Evolutionary conservation across 106 monocot species (phyloP).

Genomic region (Hemerocallis citrina): DNA sequence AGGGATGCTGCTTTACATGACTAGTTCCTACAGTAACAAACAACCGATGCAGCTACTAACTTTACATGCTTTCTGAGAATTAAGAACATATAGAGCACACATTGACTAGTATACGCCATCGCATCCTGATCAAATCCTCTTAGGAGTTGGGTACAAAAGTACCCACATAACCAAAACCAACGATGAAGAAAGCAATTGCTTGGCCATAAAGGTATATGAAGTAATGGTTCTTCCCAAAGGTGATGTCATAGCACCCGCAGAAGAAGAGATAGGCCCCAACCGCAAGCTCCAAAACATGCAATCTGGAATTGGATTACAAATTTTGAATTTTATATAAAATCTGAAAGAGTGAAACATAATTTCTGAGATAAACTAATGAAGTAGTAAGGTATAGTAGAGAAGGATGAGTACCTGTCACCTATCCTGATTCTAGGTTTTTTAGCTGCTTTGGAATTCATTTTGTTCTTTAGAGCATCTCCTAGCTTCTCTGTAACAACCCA

Average conservation of each 20-base stretch:
- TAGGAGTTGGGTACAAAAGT: constrained; percentile 10
- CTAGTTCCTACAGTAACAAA: too few relatives aligned
- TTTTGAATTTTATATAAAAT: background rate
- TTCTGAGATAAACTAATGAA: background rate
- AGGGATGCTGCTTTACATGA: too few relatives aligned
- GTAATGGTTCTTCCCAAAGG: constrained; percentile 26
- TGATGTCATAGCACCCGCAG: constrained; percentile 30
- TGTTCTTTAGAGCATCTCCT: constrained; percentile 23
- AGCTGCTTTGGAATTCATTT: constrained; percentile 2
- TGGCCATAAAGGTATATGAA: constrained; percentile 31
- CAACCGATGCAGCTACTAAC: too few relatives aligned
- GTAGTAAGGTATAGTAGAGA: too few relatives aligned
- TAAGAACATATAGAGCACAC: too few relatives aligned
- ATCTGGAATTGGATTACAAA: constrained; percentile 7
- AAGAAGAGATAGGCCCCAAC: constrained; percentile 35
- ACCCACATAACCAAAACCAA: constrained; percentile 31
- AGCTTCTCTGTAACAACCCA: constrained; percentile 41
- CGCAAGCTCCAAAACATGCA: constrained; percentile 22
- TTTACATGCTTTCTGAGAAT: too few relatives aligned
- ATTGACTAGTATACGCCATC: too few relatives aligned
- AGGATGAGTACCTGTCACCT: constrained; percentile 20
- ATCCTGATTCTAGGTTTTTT: constrained; percentile 21
- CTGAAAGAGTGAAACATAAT: background rate
- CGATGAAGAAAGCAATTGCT: constrained; percentile 23
- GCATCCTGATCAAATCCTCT: background rate